Base-by-base conservation (phyloP, 2,329 filamentous ascomycete genomes). In the Colletotrichum sp. region DNA sequence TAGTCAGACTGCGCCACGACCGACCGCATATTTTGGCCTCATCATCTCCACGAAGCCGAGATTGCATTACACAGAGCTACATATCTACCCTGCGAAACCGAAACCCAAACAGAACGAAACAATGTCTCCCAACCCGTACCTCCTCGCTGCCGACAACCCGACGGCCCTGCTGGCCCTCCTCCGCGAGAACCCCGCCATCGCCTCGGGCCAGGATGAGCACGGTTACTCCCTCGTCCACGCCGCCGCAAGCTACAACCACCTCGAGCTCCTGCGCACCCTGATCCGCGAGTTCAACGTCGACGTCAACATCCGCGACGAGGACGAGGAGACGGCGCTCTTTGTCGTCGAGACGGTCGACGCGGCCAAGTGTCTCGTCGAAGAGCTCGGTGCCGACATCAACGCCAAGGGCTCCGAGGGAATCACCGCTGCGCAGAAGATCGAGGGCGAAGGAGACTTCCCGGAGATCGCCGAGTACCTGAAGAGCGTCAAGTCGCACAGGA, bases 181-280 rank as follows among this genome's bases (percentile, higher is more conserved):
- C 68, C 91, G 91, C 78, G 88, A 92, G 77, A 91, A 95, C 79
- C 95, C 95, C 39, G 86, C 91, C n/a, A 88, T 98, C 69, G 96
- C 97, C 70, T 91, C 93, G 4, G 87, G 90, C 68, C 95, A 98
- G 86, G 97, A 99, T 84, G 92, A 94, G 75, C 94, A 98, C 82
- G 97, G 97, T 81, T 99, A 99, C 87, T 98, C 96, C 63, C 92
- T 99, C 30, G 88, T 99, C 65, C 97, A 99, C 85, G 97, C 97
- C 68, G 95, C 96, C 18, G 93, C 95, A 21, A 98, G 96, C 79
- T 99, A 99, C 89, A 94, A 94, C 82, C 96, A 99, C 82, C 86
- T 95, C 43, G 91, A 94, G 71, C 92, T 99, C 18, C 90, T 98
- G 18, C 93, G 94, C 75, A 85, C 92, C 1, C 90, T 99, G 7